Evolutionary conservation across 208 protist genomes (phyloP), one percentile per base, ranked within the genome.

Genomic region (Trypanosoma vivax): DNA sequence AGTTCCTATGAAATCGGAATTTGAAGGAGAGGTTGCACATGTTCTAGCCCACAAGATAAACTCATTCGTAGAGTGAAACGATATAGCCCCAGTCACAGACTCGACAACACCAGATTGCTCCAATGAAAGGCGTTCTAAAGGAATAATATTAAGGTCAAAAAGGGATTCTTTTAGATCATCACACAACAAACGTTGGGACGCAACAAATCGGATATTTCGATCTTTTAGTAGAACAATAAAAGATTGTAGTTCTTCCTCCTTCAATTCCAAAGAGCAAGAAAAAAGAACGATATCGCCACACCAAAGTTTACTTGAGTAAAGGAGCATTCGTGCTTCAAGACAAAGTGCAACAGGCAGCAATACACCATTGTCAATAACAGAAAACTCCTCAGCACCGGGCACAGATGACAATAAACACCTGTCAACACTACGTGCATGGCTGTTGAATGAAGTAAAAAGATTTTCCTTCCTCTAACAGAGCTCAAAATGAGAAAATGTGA

Each of bases 61-160:
- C 52, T 68, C 54, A 34, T 29, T n/a, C 1, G 54, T 28, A 28
- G 41, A 56, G 31, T 68, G 61, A 51, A 68, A 61, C n/a, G 54
- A 46, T 18, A 35, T 60, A 11, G 61, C 51, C 23, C 47, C 61
- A 21, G 61, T 61, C 11, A 46, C 46, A 11, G 19, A 14, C 30
- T 55, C 31, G 23, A 55, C 38, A 35, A 43, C 18, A 37, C 19
- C 45, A 47, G 5, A 42, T 24, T 50, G 9, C 3, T 41, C 0
- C 33, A 61, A 52, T 5, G 61, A 68, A 3, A 68, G 28, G 13
- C 61, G 51, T 30, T 68, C 61, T 13, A 68, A 25, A 21, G 61
- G 41, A 2, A 68, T 14, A 16, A 68, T 50, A 43, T 38, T 39
- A 16, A 56, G 28, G 19, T 68, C 54, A 57, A 57, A 60, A 27